Base-by-base conservation (phyloP, 352 stramenopile genomes). In the Phytophthora aleatoria region DNA sequence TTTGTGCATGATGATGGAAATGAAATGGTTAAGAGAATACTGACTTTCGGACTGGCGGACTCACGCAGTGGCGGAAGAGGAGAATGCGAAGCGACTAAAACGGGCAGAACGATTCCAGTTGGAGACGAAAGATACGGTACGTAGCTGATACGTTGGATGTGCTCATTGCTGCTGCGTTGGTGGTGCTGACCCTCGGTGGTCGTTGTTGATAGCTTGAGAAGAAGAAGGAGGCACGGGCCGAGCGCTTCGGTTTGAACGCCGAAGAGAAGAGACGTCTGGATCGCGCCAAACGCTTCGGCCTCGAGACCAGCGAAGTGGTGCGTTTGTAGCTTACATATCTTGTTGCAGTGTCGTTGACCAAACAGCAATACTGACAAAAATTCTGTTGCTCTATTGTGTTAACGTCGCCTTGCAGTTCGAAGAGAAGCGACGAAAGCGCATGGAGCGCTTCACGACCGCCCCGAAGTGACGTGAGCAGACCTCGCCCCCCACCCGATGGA, bases 161-260 rank as follows among this genome's bases (percentile, higher is more conserved):
- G 47, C 33, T 30, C 15, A 55, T 54, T 70, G 61, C 36, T 61
- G 36, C 44, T 45, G 26, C 38, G 33, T 26, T 48, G 41, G n/a
- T 47, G 50, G 16, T 24, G 20, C n/a, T 48, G 20, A 57, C 44
- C 26, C 33, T 66, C 54, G 27, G 10, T 42, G 30, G 20, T 61
- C 15, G 49, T 27, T 24, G 16, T 35, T 62, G 9, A 24, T 49
- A 95, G 87, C 58, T 96, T 61, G 79, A 90, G n/a, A 75, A 87
- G 63, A 94, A 94, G 72, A 94, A 94, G 61, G 66, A 79, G 27
- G 84, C 81, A 35, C 85, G 87, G 8, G 84, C 83, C 3, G 84
- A 94, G 45, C 83, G 87, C 55, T 96, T 96, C 51, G 87, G 87
- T 8, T 62, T 96, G 28, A 96, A 94, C 39, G 85, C 70, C 16